A percentile compares a stretch with the other conserved stretches of the same genome.
Conservation (phyloP, 805 yeast species). For the Wickerhamomyces strasburgensis region DNA sequence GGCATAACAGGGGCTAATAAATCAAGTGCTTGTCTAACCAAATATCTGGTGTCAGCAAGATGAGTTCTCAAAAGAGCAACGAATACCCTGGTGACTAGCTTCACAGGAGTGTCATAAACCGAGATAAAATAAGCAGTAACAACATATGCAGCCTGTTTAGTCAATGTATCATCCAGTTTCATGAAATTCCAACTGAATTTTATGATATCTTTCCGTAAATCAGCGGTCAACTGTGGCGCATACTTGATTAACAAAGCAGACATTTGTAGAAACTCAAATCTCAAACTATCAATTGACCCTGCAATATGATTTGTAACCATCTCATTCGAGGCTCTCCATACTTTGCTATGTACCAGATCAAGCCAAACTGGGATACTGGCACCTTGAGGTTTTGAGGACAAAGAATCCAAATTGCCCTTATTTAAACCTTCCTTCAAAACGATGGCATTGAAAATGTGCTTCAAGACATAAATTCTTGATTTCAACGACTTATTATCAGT, state of each 20-base stretch:
- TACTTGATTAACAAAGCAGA: constrained; percentile 72
- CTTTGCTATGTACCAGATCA: constrained; percentile 47
- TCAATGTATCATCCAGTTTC: constrained; percentile 79
- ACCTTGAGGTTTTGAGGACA: constrained; percentile 34
- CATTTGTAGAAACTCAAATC: constrained; percentile 75
- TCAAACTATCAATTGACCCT: constrained; percentile 66
- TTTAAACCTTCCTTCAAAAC: constrained; percentile 56
- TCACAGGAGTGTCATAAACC: constrained; percentile 82
- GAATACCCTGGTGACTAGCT: constrained; percentile 86
- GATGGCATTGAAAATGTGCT: constrained; percentile 59
- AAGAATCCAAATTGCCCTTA: constrained; percentile 41
- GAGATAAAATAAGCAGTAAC: constrained; percentile 82
- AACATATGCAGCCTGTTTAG: constrained; percentile 91
- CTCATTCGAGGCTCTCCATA: constrained; percentile 70
- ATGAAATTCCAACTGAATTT: constrained; percentile 93
- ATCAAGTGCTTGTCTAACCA: constrained; percentile 86
- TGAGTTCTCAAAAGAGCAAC: constrained; percentile 83
- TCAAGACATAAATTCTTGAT: constrained; percentile 58
- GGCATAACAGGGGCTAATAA: constrained; percentile 84
- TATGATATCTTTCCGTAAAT: constrained; percentile 75
- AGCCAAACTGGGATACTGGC: constrained; percentile 54
- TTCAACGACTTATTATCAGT: constrained; percentile 41
- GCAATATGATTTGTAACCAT: constrained; percentile 48
- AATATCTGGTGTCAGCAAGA: constrained; percentile 74
- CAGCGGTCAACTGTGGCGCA: constrained; percentile 55